Percentiles rank a stretch among this genome's conserved stretches.
These are phyloP conservation scores for Sarocladium strictum DNA, from an alignment of 2,329 filamentous ascomycete species.

Conservation along the genomic window DNA sequence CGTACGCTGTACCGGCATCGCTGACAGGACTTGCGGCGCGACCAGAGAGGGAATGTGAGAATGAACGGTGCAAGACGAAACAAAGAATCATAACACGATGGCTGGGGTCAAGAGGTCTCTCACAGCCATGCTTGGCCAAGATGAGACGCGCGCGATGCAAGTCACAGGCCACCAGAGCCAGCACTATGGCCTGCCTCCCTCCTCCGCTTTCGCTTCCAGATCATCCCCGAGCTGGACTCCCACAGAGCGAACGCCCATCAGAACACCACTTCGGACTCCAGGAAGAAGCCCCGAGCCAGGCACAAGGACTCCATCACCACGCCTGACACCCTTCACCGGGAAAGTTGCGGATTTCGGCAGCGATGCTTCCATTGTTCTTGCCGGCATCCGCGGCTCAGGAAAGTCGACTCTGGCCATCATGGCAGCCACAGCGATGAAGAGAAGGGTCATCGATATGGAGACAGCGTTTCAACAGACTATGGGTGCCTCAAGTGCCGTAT, in stretches of 20 bases:
- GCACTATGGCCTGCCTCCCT: background rate
- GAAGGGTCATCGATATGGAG: conserved; percentile 64
- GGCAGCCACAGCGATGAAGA: conserved; percentile 62
- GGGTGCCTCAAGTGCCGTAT: conserved; percentile 55
- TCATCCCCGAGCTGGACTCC: background rate
- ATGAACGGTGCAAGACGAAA: background rate
- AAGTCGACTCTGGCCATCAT: conserved; percentile 74
- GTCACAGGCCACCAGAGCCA: conserved; percentile 5
- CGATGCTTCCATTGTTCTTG: conserved; percentile 65
- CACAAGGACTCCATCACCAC: conserved; percentile 11
- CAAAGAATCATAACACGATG: conserved; percentile 16
- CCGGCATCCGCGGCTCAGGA: conserved; percentile 67
- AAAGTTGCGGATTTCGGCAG: conserved; percentile 39
- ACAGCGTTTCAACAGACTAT: conserved; percentile 59
- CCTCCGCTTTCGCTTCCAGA: background rate
- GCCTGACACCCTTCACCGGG: conserved; percentile 14
- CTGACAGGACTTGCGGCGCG: too few species aligned
- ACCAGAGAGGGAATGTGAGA: background rate
- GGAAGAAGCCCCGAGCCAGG: conserved; percentile 2
- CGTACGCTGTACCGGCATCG: too few species aligned
- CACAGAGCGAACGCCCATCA: background rate
- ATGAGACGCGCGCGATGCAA: conserved; percentile 12
- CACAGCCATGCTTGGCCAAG: conserved; percentile 26
- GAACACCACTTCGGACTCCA: background rate
- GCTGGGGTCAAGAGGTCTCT: conserved; percentile 36